Evolutionary conservation across 1,284 basidiomycete species (phyloP).

Genomic region (Xerocomus minutiporus): DNA sequence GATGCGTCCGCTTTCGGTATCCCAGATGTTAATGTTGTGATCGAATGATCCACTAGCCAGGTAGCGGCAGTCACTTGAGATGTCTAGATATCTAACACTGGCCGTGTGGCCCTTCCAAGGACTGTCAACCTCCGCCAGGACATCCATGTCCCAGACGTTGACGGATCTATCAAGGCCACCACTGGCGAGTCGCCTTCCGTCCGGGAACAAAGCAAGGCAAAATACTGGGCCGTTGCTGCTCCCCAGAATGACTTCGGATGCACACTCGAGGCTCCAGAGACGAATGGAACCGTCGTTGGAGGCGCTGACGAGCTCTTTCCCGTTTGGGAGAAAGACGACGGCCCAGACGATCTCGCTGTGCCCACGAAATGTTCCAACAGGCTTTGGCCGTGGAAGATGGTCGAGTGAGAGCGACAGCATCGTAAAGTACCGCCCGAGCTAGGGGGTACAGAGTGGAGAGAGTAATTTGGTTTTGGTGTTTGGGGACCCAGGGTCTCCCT

Average conservation of each 20-base stretch:
- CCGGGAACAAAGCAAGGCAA: slow-evolving; percentile 28
- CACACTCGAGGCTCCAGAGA: slow-evolving; percentile 28
- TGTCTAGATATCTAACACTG: slow-evolving; percentile 29
- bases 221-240: slow-evolving; percentile 22
- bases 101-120: slow-evolving; percentile 25
- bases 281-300: slow-evolving; percentile 32
- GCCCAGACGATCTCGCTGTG: slow-evolving; percentile 31
- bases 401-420: slow-evolving; percentile 33
- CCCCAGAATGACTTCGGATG: slow-evolving; percentile 26
- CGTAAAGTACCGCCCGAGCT: slow-evolving; percentile 19
- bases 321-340: slow-evolving; percentile 26
- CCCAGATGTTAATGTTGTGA: slow-evolving; percentile 30
- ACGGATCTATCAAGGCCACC: slow-evolving; percentile 31
- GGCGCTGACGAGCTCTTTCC: slow-evolving; percentile 25
- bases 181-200: slow-evolving; percentile 27
- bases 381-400: slow-evolving; percentile 26
- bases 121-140: slow-evolving; percentile 12
- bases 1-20: slow-evolving; percentile 26
- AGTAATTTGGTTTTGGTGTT: slow-evolving; percentile 22
- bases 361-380: slow-evolving; percentile 21
- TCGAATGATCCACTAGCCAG: slow-evolving; percentile 30
- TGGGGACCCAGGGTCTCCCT: slow-evolving; percentile 24
- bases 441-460: slow-evolving; percentile 23
- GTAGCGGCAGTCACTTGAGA: slow-evolving; percentile 31
- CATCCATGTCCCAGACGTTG: slow-evolving; percentile 29